phyloP scores from a whole-genome alignment of 1,139 yeast species.

The Petasospora rhodanensis region DNA sequence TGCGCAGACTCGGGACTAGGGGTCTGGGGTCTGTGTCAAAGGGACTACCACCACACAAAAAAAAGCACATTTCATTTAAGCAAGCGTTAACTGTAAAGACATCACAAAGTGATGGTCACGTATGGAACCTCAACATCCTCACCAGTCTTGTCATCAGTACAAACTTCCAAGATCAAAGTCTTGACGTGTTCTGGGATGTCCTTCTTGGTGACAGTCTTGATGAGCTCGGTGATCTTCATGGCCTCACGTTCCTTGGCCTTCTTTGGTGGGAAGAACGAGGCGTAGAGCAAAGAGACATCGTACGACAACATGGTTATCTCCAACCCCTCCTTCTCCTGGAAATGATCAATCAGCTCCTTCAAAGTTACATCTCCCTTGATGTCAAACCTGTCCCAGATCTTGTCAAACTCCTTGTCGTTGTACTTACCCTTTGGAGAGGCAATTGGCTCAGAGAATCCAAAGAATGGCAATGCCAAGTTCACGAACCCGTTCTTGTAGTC shows the following conservation, averaged over 20 bases:
- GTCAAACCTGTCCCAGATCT: constrained; percentile 94
- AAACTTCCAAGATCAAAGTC: constrained; percentile 79
- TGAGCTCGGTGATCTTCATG: constrained; percentile 66
- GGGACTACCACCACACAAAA: not conserved
- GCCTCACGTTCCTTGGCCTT: constrained; percentile 75
- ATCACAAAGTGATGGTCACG: constrained; percentile 52
- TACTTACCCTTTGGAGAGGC: constrained; percentile 78
- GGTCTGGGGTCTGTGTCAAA: too few relatives aligned
- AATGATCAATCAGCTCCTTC: constrained; percentile 68
- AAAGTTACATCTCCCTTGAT: constrained; percentile 75
- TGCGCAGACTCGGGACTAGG: too few relatives aligned
- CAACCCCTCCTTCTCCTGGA: constrained; percentile 76
- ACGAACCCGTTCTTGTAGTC: constrained; percentile 92
- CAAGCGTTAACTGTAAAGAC: not conserved
- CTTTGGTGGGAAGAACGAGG: constrained; percentile 90
- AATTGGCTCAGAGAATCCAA: constrained; percentile 96
- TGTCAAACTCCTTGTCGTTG: constrained; percentile 76
- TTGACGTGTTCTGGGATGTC: constrained; percentile 72
- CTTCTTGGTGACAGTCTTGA: constrained; percentile 79
- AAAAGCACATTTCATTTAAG: not conserved
- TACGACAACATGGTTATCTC: constrained; percentile 88
- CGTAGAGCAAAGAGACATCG: constrained; percentile 85
- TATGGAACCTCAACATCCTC: constrained; percentile 96
- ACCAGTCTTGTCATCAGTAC: constrained; percentile 88
- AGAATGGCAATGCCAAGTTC: constrained; percentile 90